Base-by-base conservation (phyloP, 176 grass and related monocot species). In the Microstegium vimineum region DNA sequence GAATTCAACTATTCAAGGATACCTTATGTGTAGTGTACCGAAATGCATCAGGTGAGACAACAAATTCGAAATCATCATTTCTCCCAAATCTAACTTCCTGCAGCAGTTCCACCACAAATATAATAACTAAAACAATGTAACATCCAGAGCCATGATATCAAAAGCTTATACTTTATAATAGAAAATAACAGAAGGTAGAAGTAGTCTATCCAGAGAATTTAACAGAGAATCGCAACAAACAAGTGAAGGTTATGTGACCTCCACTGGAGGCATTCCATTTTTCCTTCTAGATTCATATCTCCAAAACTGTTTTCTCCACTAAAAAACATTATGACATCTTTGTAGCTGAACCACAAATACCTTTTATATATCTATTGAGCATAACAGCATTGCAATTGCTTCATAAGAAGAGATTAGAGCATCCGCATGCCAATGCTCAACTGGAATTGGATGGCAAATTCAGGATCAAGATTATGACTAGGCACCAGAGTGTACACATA, bases 21-120 rank as follows among this genome's bases (percentile, higher is more conserved):
- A 97, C 94, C 91, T 94, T 84, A 87, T 90, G 65, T 66, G 69
- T 82, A 74, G 73, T 80, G 71, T 92, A 97, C 25, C 83, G 56
- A 89, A 97, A 47, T 43, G 73, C 84, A 59, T 97, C 94, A 89
- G 92, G 92, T 34, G 94, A 92, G 25, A 94, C 80, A 27, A 92
- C 61, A 90, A 97, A 90, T 59, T 92, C 87, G 65, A 92, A 79
- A 66, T 82, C 81, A 87, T 94, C 76, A 68, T 83, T 86, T 30
- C 76, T 84, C 51, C 89, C 94, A 60, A 67, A 76, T 75, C 75
- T 86, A n/a, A 94, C 83, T 83, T 92, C 83, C 92, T 97, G 83
- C 76, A 90, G 36, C 41, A 37, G 76, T 78, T 54, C 31, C n/a
- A 75, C 28, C 51, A 71, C 8, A 13, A 78, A 83, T 3, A 73